Conservation (phyloP, 139 green algal genomes). For the Marvania coccoides region DNA sequence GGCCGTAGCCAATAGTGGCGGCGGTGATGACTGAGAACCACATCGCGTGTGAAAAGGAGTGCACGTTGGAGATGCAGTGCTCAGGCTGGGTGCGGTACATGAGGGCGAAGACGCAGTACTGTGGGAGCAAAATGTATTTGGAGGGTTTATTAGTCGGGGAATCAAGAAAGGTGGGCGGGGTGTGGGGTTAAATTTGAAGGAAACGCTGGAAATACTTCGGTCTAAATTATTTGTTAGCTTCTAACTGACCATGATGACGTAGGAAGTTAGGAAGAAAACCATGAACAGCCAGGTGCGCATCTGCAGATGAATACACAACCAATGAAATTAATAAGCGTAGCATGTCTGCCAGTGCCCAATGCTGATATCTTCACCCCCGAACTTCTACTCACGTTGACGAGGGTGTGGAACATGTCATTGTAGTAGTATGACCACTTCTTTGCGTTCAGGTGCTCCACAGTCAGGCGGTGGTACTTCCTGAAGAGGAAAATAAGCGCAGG, state of each 20-base stretch:
- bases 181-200: too few relatives aligned
- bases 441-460: background rate
- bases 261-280: background rate
- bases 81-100: conserved; percentile 27
- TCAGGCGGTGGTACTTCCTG: conserved; percentile 5
- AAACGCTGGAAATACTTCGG: too few relatives aligned
- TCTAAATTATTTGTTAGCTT: too few relatives aligned
- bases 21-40: conserved; percentile 51
- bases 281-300: background rate
- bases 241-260: background rate
- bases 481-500: too few relatives aligned
- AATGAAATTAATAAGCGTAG: too few relatives aligned
- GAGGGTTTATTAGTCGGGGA: background rate
- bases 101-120: conserved; percentile 40
- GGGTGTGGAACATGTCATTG: conserved; percentile 39
- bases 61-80: conserved; percentile 32
- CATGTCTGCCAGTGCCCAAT: too few relatives aligned
- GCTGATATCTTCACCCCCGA: background rate
- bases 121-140: conserved; percentile 11
- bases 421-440: conserved; percentile 3
- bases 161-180: background rate
- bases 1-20: conserved; percentile 24
- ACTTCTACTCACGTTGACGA: conserved; percentile 29
- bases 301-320: too few relatives aligned
- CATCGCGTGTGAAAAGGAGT: conserved; percentile 32